phyloP scores from a whole-genome alignment of 306 rosid species.

The Echinosophora koreensis region DNA sequence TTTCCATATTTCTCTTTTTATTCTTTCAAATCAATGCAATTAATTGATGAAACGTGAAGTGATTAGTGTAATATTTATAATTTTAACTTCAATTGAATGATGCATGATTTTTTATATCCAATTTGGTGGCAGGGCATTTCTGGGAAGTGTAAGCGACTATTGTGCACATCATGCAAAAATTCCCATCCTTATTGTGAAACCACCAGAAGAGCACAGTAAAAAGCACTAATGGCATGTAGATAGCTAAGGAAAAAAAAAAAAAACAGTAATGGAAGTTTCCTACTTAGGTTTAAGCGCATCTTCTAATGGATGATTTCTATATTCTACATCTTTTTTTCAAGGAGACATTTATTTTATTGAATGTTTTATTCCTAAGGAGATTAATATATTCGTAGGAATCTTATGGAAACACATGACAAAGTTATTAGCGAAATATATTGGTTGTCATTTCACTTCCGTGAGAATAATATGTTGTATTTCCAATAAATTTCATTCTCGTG shows the following conservation, averaged over 20 bases:
- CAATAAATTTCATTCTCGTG: no score
- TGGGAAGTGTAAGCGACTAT: conserved; percentile 83
- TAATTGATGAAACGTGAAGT: background rate
- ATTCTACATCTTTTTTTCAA: background rate
- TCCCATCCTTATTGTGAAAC: conserved; percentile 71
- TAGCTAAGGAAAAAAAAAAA: no score
- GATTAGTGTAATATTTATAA: background rate
- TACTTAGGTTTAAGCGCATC: background rate
- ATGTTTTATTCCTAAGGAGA: no score
- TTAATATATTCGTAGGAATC: no score
- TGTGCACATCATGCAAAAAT: conserved; percentile 73
- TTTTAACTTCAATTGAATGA: background rate
- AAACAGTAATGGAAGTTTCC: background rate
- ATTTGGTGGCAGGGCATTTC: conserved; percentile 57
- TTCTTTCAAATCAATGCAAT: background rate
- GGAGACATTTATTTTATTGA: no score
- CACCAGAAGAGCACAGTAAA: conserved; percentile 52
- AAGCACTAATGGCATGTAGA: conserved; percentile 13
- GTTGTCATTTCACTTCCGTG: no score
- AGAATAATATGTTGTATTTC: no score
- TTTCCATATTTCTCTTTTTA: background rate
- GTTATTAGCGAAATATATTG: no score
- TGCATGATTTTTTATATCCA: background rate
- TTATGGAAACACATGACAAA: no score
- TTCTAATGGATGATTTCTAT: background rate